These are phyloP conservation scores for Lactuca sativa DNA, from an alignment of 129 eudicot genomes.

Conservation along the genomic window DNA sequence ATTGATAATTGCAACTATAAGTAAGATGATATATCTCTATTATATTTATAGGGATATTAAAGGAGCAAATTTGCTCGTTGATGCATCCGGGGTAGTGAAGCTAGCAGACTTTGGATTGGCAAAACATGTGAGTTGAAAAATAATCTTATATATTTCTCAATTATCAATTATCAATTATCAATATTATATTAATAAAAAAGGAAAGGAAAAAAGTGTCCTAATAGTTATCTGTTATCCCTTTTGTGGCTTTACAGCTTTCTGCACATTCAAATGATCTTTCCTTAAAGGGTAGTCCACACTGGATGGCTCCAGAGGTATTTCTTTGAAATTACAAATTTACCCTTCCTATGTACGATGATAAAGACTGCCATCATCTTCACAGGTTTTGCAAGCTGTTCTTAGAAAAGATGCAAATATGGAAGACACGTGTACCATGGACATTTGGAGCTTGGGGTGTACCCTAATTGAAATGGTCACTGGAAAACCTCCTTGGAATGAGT, in stretches of 20 bases:
- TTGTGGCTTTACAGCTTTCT: slow-evolving; percentile 53
- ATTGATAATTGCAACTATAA: neutral
- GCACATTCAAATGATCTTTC: slow-evolving; percentile 59
- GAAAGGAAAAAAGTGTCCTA: neutral
- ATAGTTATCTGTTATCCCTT: neutral
- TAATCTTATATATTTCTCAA: neutral
- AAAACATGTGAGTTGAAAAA: slow-evolving; percentile 67
- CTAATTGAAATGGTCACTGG: slow-evolving; percentile 91
- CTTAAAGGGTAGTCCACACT: slow-evolving; percentile 86
- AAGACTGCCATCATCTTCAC: neutral
- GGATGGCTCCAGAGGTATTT: slow-evolving; percentile 99
- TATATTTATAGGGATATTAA: slow-evolving; percentile 70
- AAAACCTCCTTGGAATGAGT: slow-evolving; percentile 90
- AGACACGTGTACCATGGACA: slow-evolving; percentile 77
- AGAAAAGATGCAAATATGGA: slow-evolving; percentile 64
- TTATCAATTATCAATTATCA: too few relatives aligned
- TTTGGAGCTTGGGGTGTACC: slow-evolving; percentile 98
- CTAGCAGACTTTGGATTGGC: slow-evolving; percentile 98
- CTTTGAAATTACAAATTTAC: neutral
- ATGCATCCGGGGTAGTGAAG: slow-evolving; percentile 89
- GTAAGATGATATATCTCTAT: slow-evolving; percentile 16
- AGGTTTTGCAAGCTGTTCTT: slow-evolving; percentile 84
- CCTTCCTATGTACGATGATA: slow-evolving; percentile 12
- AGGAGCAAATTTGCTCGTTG: slow-evolving; percentile 95
- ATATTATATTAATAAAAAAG: neutral